phyloP scores from a whole-genome alignment of 2,329 filamentous ascomycete genomes.

The Aspergillus luchuensis region DNA sequence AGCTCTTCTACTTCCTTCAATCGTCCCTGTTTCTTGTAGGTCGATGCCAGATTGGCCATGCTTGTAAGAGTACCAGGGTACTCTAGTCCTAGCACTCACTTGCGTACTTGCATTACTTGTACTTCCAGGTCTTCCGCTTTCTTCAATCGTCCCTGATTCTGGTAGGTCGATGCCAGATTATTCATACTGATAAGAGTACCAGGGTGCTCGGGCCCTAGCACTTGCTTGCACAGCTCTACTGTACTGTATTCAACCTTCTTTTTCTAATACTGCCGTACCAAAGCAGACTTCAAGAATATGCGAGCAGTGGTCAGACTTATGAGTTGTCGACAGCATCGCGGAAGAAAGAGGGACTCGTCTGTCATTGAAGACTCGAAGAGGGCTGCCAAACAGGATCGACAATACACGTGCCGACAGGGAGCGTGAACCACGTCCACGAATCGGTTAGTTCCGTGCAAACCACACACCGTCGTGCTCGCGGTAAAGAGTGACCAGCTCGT shows the following conservation, averaged over 20 bases:
- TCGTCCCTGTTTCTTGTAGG: too few relatives aligned
- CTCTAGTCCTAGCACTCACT: too few relatives aligned
- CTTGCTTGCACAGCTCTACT: too few relatives aligned
- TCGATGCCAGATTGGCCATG: too few relatives aligned
- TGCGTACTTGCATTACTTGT: too few relatives aligned
- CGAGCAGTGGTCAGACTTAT: slow-evolving; percentile 44
- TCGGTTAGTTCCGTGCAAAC: background rate
- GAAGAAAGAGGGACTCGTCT: slow-evolving; percentile 59
- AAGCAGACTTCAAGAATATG: slow-evolving; percentile 38
- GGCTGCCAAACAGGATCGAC: slow-evolving; percentile 48
- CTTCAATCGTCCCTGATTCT: too few relatives aligned
- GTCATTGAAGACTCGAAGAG: slow-evolving; percentile 50
- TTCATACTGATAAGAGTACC: too few relatives aligned
- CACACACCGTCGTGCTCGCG: background rate
- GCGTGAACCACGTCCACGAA: background rate
- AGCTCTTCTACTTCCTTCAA: too few relatives aligned
- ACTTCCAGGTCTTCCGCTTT: too few relatives aligned
- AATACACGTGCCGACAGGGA: slow-evolving; percentile 53
- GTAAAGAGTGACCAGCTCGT: slow-evolving; percentile 6
- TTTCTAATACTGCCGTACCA: slow-evolving; percentile 42
- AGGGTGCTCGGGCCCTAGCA: too few relatives aligned
- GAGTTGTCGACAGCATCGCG: slow-evolving; percentile 52
- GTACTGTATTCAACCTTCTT: slow-evolving; percentile 55
- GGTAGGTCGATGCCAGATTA: too few relatives aligned
- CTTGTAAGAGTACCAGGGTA: too few relatives aligned